phyloP scores from a whole-genome alignment of 331 rosid genomes.

The Spiraea crenata region DNA sequence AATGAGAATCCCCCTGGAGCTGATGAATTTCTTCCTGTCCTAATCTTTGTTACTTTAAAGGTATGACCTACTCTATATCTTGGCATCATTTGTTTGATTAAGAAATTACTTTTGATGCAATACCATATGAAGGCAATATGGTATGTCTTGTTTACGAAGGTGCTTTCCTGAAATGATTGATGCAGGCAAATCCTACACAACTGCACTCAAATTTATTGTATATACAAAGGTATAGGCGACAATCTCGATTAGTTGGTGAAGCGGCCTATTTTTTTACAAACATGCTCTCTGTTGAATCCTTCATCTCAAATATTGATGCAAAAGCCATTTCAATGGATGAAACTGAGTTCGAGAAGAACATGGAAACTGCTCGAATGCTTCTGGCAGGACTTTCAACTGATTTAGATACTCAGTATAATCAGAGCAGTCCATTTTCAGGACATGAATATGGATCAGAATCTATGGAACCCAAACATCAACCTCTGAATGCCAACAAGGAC shows the following conservation, averaged over 20 bases:
- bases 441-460: slow-evolving; percentile 37
- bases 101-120: not conserved
- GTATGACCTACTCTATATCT: slow-evolving; percentile 37
- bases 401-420: slow-evolving; percentile 41
- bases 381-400: slow-evolving; percentile 75
- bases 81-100: not conserved
- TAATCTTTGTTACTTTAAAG: slow-evolving; percentile 90
- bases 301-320: slow-evolving; percentile 88
- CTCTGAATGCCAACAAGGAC: slow-evolving; percentile 43
- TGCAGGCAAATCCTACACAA: slow-evolving; percentile 98
- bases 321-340: slow-evolving; percentile 91
- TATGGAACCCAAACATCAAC: slow-evolving; percentile 35
- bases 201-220: slow-evolving; percentile 86
- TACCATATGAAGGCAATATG: not conserved
- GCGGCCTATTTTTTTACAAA: slow-evolving; percentile 90
- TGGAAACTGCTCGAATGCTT: slow-evolving; percentile 86
- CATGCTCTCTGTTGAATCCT: slow-evolving; percentile 89
- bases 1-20: slow-evolving; percentile 87
- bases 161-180: slow-evolving; percentile 22
- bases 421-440: slow-evolving; percentile 42
- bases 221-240: slow-evolving; percentile 85
- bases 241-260: slow-evolving; percentile 79
- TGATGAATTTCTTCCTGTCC: slow-evolving; percentile 97
- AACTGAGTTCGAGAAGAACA: slow-evolving; percentile 75
- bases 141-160: not conserved